A percentile compares a stretch with the other conserved stretches of the same genome.
Evolutionary conservation across 805 yeast genomes (phyloP).

Genomic region (Teunomyces panamensis): DNA sequence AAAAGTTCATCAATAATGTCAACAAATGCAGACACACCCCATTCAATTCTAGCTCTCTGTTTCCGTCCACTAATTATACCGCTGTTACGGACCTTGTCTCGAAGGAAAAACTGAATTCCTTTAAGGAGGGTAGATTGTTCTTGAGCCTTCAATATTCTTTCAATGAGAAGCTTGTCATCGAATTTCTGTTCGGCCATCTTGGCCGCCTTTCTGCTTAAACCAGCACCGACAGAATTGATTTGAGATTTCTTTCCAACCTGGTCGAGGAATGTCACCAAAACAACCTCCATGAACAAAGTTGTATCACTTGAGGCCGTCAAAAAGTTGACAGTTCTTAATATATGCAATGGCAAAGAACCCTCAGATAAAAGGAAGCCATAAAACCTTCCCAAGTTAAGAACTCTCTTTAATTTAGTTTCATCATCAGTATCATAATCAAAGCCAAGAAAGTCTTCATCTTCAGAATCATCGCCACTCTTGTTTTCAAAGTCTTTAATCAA

Average conservation of each 20-base stretch:
- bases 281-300: constrained; percentile 67
- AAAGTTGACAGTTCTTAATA: constrained; percentile 71
- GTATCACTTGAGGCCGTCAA: constrained; percentile 64
- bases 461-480: constrained; percentile 39
- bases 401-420: constrained; percentile 53
- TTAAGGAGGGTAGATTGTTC: constrained; percentile 57
- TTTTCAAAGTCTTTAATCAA: constrained; percentile 64
- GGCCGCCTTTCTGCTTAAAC: constrained; percentile 27
- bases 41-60: constrained; percentile 55
- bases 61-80: constrained; percentile 51
- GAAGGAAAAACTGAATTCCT: constrained; percentile 65
- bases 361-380: constrained; percentile 76
- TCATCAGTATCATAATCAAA: constrained; percentile 45
- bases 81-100: constrained; percentile 43
- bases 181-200: constrained; percentile 34
- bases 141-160: constrained; percentile 50
- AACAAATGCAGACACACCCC: constrained; percentile 61
- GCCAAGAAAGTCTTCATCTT: constrained; percentile 43
- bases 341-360: constrained; percentile 68
- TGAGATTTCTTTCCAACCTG: constrained; percentile 63
- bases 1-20: constrained; percentile 50
- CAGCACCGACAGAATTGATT: constrained; percentile 42
- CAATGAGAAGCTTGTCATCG: constrained; percentile 49
- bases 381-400: constrained; percentile 74
- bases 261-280: constrained; percentile 66